These are phyloP conservation scores for Furcasterigmium sp. DNA, from an alignment of 2,329 filamentous ascomycete genomes.

Conservation along the genomic window DNA sequence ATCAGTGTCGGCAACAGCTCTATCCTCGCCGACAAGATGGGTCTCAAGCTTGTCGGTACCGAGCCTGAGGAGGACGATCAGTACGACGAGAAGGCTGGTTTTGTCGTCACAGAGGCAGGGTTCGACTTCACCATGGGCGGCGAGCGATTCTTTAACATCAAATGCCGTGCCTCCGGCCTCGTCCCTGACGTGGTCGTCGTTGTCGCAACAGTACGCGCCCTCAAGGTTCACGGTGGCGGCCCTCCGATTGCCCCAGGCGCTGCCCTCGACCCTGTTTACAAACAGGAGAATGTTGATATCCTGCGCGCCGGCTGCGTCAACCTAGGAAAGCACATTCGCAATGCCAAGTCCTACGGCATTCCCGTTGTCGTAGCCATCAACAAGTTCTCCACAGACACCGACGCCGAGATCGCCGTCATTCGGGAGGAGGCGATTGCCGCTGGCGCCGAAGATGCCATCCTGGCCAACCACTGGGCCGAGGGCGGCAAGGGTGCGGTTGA, in stretches of 20 bases:
- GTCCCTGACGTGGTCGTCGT: conserved; percentile 91
- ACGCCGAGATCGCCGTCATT: conserved; percentile 84
- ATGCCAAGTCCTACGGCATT: conserved; percentile 83
- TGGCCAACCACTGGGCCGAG: conserved; percentile 95
- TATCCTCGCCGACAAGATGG: conserved; percentile 89
- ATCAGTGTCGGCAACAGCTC: conserved; percentile 97
- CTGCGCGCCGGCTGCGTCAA: conserved; percentile 89
- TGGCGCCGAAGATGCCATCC: conserved; percentile 87
- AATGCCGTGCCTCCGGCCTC: conserved; percentile 91
- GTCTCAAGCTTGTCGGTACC: conserved; percentile 90
- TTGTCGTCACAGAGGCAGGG: conserved; percentile 92
- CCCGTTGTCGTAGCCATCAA: conserved; percentile 97
- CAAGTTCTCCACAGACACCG: conserved; percentile 89
- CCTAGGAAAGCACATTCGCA: conserved; percentile 89
- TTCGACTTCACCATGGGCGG: conserved; percentile 99
- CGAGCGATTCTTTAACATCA: conserved; percentile 99
- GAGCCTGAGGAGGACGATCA: conserved; percentile 73
- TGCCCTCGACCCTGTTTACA: conserved; percentile 81
- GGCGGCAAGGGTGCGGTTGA: conserved; percentile 87
- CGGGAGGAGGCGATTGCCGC: conserved; percentile 87
- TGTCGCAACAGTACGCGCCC: conserved; percentile 88
- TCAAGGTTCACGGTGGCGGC: conserved; percentile 95
- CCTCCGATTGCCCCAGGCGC: conserved; percentile 89
- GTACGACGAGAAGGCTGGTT: conserved; percentile 75
- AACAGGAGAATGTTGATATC: conserved; percentile 87